These are phyloP conservation scores for Astrephomene gubernaculifera DNA, from an alignment of 139 green algal species.

Conservation along the genomic window DNA sequence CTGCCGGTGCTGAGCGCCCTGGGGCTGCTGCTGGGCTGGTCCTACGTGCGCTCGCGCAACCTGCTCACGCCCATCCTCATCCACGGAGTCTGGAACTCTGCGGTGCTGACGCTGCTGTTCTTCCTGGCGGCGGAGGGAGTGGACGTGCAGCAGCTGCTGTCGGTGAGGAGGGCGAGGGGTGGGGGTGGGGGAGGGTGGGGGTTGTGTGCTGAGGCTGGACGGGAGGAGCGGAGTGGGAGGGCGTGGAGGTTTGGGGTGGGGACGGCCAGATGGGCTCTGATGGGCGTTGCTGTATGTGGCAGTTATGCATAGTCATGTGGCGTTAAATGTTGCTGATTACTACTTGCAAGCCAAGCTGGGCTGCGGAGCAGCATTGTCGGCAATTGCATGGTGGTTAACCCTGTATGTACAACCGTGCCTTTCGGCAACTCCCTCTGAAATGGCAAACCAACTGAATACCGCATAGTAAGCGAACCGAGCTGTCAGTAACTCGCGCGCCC, in stretches of 20 bases:
- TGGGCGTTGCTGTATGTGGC: neutral
- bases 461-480: too few relatives aligned
- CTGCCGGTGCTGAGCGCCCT: slow-evolving; percentile 85
- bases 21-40: slow-evolving; percentile 81
- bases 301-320: too few relatives aligned
- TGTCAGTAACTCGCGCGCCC: too few relatives aligned
- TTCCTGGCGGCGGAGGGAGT: slow-evolving; percentile 68
- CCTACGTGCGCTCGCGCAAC: slow-evolving; percentile 85
- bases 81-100: slow-evolving; percentile 87
- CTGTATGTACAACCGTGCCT: too few relatives aligned
- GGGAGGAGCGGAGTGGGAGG: too few relatives aligned
- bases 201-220: too few relatives aligned
- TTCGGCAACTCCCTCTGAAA: too few relatives aligned
- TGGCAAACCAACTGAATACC: too few relatives aligned
- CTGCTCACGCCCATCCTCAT: slow-evolving; percentile 93
- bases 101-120: slow-evolving; percentile 82
- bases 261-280: neutral
- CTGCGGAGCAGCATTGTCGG: too few relatives aligned
- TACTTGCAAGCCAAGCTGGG: too few relatives aligned
- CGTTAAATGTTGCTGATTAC: too few relatives aligned
- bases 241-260: neutral
- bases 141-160: slow-evolving; percentile 75
- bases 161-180: neutral
- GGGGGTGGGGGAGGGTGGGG: neutral
- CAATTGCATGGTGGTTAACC: too few relatives aligned